A percentile compares a stretch with the other conserved stretches of the same genome.
phyloP scores from a whole-genome alignment of 2,329 filamentous ascomycete species.

The Didymella glomerata region DNA sequence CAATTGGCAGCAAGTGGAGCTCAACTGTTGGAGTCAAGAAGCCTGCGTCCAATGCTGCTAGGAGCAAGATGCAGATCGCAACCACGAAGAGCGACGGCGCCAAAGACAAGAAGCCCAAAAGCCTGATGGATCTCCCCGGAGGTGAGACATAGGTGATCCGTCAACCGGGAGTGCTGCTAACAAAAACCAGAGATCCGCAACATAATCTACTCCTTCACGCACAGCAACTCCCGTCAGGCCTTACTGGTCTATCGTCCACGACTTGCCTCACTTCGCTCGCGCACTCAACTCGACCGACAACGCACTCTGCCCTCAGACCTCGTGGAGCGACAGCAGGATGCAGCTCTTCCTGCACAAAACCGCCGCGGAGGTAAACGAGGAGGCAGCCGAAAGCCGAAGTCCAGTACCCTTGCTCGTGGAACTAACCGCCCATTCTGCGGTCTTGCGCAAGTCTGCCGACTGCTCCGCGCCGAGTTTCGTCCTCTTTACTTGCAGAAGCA shows the following conservation, averaged over 20 bases:
- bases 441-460: conserved; percentile 38
- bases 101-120: conserved; percentile 12
- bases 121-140: conserved; percentile 35
- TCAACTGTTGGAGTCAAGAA: conserved; percentile 3
- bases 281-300: conserved; percentile 32
- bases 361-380: no score
- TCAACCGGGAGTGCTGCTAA: no score
- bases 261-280: conserved; percentile 33
- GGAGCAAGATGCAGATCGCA: neutral
- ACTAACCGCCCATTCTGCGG: conserved; percentile 38
- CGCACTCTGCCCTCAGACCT: conserved; percentile 31
- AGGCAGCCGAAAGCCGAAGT: no score
- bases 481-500: conserved; percentile 35
- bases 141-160: no score
- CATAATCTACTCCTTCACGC: conserved; percentile 33
- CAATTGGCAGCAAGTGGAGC: conserved; percentile 2
- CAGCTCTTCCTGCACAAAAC: conserved; percentile 15
- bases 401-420: conserved; percentile 12
- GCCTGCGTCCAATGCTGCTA: neutral
- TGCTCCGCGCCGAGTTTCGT: conserved; percentile 39
- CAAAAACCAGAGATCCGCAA: conserved; percentile 39
- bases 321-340: conserved; percentile 21
- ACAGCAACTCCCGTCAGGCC: conserved; percentile 27
- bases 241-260: conserved; percentile 39
- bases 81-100: no score